Percentiles rank a stretch among this genome's conserved stretches.
Conservation (phyloP, 148 eudicot species). For the Cornus florida region DNA sequence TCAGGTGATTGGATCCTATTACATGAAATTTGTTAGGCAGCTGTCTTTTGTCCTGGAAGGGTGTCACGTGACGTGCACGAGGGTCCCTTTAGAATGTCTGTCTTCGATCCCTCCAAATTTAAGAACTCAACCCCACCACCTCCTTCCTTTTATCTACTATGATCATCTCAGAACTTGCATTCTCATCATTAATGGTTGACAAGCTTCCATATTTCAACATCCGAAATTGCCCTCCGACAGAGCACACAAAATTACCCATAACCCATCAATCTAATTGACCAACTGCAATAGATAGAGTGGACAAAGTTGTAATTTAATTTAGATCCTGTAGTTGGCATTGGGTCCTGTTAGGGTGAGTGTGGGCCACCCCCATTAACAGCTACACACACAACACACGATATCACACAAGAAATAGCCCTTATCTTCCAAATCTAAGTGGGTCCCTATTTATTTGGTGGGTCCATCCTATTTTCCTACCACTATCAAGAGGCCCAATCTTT, state of each 20-base stretch:
- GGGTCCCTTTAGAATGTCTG: constrained; percentile 16
- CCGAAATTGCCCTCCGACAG: too few species aligned
- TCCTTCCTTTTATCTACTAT: background rate
- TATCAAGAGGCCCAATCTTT: constrained; percentile 2
- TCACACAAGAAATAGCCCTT: background rate
- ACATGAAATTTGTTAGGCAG: too few species aligned
- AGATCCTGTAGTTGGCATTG: background rate
- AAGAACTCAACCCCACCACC: background rate
- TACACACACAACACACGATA: constrained; percentile 3
- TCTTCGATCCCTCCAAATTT: constrained; percentile 5
- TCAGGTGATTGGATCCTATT: too few species aligned
- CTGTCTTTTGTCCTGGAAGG: constrained; percentile 10
- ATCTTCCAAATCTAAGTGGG: constrained; percentile 24
- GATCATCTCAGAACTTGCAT: background rate
- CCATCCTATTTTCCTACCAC: constrained; percentile 1
- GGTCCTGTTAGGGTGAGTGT: background rate
- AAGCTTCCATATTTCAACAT: background rate
- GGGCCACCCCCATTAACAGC: constrained; percentile 1
- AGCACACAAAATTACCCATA: too few species aligned
- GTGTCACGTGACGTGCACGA: constrained; percentile 21
- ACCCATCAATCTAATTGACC: too few species aligned
- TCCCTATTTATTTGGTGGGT: constrained; percentile 1
- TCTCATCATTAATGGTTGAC: constrained; percentile 9
- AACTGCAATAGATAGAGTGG: too few species aligned
- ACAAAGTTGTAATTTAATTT: background rate